Evolutionary conservation across 169 alveolate species (phyloP).

Genomic region (Babesia divergens): DNA sequence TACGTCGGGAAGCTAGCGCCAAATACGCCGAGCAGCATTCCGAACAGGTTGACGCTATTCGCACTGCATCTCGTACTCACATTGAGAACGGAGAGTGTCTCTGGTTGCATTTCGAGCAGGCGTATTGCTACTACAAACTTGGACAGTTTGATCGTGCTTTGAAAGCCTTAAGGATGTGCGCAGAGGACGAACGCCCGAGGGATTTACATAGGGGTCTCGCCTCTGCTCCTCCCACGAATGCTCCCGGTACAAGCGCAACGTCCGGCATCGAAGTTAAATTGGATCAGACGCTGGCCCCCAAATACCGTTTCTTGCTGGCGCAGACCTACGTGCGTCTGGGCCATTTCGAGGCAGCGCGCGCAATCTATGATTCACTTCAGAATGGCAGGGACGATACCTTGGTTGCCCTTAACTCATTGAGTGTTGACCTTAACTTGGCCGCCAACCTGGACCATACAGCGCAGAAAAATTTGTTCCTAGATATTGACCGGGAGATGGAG

Average conservation of each 20-base stretch:
- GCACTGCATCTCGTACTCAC: slow-evolving; percentile 37
- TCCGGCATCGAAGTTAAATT: neutral
- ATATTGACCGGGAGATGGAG: slow-evolving; percentile 31
- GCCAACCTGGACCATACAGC: slow-evolving; percentile 2
- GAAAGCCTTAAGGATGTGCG: slow-evolving; percentile 29
- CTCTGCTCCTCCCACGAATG: neutral
- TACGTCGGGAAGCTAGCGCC: slow-evolving; percentile 10
- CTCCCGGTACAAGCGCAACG: neutral
- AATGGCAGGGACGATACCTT: slow-evolving; percentile 15
- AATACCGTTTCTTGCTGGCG: slow-evolving; percentile 39
- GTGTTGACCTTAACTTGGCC: slow-evolving; percentile 44
- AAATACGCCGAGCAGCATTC: slow-evolving; percentile 11
- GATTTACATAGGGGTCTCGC: neutral
- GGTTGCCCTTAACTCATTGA: slow-evolving; percentile 34
- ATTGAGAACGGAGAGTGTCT: slow-evolving; percentile 36
- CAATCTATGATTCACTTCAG: slow-evolving; percentile 5
- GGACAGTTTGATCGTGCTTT: slow-evolving; percentile 50
- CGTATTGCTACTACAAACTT: slow-evolving; percentile 45
- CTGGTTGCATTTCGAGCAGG: slow-evolving; percentile 67
- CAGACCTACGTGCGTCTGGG: slow-evolving; percentile 51
- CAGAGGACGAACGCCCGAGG: slow-evolving; percentile 21
- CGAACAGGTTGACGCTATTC: neutral
- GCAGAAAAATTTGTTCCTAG: neutral
- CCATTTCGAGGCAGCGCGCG: slow-evolving; percentile 31
- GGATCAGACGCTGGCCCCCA: slow-evolving; percentile 6